Conservation (phyloP, 148 eudicot species). For the Simmondsia chinensis region DNA sequence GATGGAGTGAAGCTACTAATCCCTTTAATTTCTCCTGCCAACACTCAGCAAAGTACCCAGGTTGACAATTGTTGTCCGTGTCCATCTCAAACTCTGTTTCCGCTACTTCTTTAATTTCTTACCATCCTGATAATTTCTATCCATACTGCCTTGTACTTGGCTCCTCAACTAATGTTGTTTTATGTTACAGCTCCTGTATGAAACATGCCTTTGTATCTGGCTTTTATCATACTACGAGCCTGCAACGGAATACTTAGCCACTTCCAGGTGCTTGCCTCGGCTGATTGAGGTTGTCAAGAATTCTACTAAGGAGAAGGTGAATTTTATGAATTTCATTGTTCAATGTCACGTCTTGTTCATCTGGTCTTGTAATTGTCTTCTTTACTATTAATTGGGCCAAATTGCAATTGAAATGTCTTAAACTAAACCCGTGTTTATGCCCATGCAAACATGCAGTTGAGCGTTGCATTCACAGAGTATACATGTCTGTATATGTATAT, state of each 20-base stretch:
- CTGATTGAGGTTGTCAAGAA: slow-evolving; percentile 83
- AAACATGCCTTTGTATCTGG: slow-evolving; percentile 95
- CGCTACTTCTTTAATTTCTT: background rate
- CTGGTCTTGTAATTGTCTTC: too few species aligned
- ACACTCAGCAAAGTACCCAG: slow-evolving; percentile 63
- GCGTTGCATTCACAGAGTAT: too few species aligned
- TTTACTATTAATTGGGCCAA: background rate
- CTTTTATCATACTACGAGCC: slow-evolving; percentile 88
- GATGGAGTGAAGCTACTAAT: slow-evolving; percentile 94
- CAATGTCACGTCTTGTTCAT: too few species aligned
- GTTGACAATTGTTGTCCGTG: background rate
- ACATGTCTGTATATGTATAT: background rate
- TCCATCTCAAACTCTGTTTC: background rate
- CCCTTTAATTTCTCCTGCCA: slow-evolving; percentile 83
- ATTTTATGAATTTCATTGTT: background rate
- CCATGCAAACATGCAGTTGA: too few species aligned
- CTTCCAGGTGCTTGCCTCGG: slow-evolving; percentile 65
- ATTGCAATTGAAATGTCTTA: too few species aligned
- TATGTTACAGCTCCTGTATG: slow-evolving; percentile 79
- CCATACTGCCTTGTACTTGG: slow-evolving; percentile 7
- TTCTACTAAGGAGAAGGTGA: slow-evolving; percentile 91
- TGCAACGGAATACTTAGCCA: slow-evolving; percentile 86
- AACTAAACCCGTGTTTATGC: too few species aligned
- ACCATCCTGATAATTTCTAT: background rate
- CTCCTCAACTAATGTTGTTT: slow-evolving; percentile 1